A percentile compares a stretch with the other conserved stretches of the same genome.
Evolutionary conservation across 768 basidiomycete species (phyloP).

Genomic region (Pleurotus tuoliensis): DNA sequence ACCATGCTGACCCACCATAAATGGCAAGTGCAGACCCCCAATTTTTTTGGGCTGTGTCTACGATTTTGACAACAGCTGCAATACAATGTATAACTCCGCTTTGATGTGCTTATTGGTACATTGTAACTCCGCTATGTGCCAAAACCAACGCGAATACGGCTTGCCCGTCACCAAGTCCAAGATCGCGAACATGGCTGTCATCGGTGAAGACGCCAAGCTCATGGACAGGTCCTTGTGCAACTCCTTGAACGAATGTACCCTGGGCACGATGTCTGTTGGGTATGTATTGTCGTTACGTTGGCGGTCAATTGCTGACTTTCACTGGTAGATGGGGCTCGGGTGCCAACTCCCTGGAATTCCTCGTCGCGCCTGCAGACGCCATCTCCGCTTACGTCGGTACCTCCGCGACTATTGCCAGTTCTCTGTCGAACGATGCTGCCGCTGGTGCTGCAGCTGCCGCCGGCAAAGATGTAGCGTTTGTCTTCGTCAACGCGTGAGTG

Average conservation of each 20-base stretch:
- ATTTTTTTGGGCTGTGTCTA: no score
- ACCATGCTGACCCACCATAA: no score
- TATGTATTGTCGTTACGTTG: not conserved
- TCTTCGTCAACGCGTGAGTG: conserved; percentile 62
- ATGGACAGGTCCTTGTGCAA: not conserved
- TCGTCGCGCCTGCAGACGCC: conserved; percentile 66
- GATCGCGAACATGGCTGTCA: conserved; percentile 3
- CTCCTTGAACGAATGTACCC: not conserved
- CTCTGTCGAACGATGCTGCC: conserved; percentile 56
- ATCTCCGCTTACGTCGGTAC: conserved; percentile 69
- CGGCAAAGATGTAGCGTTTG: conserved; percentile 63
- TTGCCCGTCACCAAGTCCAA: conserved; percentile 1
- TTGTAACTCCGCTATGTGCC: no score
- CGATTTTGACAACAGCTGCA: no score
- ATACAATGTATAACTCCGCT: no score
- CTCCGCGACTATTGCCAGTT: conserved; percentile 65
- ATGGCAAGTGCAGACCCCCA: no score
- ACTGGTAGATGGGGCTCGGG: conserved; percentile 3
- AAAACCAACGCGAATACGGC: not conserved
- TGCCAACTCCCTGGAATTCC: not conserved
- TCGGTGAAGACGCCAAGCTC: conserved; percentile 1
- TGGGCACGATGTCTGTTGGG: conserved; percentile 3
- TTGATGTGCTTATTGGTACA: no score
- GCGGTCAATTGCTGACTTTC: not conserved
- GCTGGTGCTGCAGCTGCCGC: conserved; percentile 43